Evolutionary conservation across 164 flowering plant species (phyloP).

Genomic region (Tinospora cordifolia): DNA sequence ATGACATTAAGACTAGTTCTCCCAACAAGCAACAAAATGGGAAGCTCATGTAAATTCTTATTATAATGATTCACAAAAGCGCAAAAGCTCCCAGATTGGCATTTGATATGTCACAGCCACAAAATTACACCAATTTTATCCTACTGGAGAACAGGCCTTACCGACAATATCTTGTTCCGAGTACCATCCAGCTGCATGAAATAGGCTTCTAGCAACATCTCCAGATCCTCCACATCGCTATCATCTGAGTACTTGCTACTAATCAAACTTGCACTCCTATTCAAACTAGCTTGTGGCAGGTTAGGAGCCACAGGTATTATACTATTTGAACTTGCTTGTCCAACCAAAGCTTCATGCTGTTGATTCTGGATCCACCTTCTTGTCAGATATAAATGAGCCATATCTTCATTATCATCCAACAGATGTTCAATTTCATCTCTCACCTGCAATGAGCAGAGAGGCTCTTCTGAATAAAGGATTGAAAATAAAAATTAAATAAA

Average conservation of each 20-base stretch:
- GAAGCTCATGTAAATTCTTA: no score
- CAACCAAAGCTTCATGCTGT: slow-evolving; percentile 51
- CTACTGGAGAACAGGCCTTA: slow-evolving; percentile 29
- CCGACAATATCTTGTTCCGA: slow-evolving; percentile 84
- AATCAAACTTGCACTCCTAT: slow-evolving; percentile 61
- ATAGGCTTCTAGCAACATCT: slow-evolving; percentile 96
- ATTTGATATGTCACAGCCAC: not conserved
- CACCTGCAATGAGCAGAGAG: slow-evolving; percentile 42
- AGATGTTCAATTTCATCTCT: slow-evolving; percentile 96
- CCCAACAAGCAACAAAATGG: no score
- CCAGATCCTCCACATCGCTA: slow-evolving; percentile 88
- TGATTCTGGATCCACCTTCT: slow-evolving; percentile 81
- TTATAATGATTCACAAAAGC: not conserved
- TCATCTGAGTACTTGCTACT: slow-evolving; percentile 48
- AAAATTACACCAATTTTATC: not conserved
- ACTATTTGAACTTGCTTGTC: slow-evolving; percentile 40
- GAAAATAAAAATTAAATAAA: no score
- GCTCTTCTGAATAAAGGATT: not conserved
- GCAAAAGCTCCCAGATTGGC: not conserved
- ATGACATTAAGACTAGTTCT: no score
- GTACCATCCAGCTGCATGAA: slow-evolving; percentile 97
- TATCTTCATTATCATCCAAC: slow-evolving; percentile 90
- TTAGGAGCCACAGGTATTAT: slow-evolving; percentile 25
- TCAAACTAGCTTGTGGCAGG: slow-evolving; percentile 43
- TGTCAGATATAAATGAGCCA: slow-evolving; percentile 84